These are phyloP conservation scores for Ophiobolus disseminans DNA, from an alignment of 2,329 filamentous ascomycete genomes.

Conservation along the genomic window DNA sequence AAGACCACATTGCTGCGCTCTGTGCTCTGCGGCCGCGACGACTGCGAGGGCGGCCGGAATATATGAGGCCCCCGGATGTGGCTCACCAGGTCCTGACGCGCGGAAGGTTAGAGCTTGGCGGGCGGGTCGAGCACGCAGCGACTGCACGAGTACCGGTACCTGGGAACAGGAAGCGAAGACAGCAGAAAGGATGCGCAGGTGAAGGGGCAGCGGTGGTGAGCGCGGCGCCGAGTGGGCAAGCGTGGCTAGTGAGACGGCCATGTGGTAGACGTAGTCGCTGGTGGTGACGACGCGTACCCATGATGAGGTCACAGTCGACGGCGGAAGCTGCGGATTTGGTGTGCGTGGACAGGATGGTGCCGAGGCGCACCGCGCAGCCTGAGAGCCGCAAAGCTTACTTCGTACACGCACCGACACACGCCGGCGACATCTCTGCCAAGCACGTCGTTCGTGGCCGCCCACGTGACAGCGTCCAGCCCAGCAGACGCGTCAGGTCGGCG, in stretches of 20 bases:
- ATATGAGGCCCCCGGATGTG: conserved; percentile 7
- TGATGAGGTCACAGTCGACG: neutral
- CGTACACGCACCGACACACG: neutral
- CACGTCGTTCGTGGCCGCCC: neutral
- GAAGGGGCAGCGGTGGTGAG: too few species aligned
- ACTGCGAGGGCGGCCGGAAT: neutral
- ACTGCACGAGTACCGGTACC: neutral
- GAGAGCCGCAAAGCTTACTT: too few species aligned
- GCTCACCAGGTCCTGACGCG: conserved; percentile 4
- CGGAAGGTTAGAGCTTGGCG: conserved; percentile 4
- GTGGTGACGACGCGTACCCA: conserved; percentile 1
- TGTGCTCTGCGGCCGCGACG: neutral
- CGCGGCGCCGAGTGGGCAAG: too few species aligned
- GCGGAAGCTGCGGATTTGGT: neutral
- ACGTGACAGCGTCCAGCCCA: conserved; percentile 35
- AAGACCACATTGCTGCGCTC: conserved; percentile 37
- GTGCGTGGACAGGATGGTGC: neutral
- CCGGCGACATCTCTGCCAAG: neutral
- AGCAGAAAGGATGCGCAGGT: neutral
- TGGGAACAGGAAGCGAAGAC: neutral
- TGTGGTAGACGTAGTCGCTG: neutral
- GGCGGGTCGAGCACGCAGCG: neutral
- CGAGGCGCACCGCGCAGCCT: too few species aligned
- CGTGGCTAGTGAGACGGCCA: neutral
- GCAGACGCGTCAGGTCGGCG: conserved; percentile 27